These are phyloP conservation scores for Blastobotrys proliferans DNA, from an alignment of 1,139 yeast species.

Conservation along the genomic window DNA sequence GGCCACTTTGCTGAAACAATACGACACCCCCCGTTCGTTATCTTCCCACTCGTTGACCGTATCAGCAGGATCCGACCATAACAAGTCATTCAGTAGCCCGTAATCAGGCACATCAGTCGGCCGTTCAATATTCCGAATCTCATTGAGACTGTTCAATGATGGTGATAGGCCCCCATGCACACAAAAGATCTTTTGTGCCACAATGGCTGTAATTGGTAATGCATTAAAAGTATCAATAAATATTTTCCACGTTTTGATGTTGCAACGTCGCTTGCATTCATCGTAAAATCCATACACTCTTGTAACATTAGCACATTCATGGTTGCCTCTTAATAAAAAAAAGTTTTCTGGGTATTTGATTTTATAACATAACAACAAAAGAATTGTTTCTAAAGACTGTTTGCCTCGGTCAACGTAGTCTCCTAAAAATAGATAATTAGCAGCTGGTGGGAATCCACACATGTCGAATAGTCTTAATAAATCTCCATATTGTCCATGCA, in stretches of 20 bases:
- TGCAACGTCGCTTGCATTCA: conserved; percentile 92
- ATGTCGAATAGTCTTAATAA: conserved; percentile 84
- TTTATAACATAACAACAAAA: conserved; percentile 80
- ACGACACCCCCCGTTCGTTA: conserved; percentile 96
- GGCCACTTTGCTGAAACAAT: conserved; percentile 89
- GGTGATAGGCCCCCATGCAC: conserved; percentile 98
- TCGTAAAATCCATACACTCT: conserved; percentile 95
- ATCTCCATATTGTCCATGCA: conserved; percentile 95
- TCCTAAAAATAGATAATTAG: conserved; percentile 87
- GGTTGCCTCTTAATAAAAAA: conserved; percentile 88
- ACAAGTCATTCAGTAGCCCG: conserved; percentile 82
- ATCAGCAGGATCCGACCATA: conserved; percentile 98
- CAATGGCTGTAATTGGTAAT: conserved; percentile 90
- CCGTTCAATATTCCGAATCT: conserved; percentile 82
- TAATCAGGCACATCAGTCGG: conserved; percentile 98
- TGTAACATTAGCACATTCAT: conserved; percentile 95
- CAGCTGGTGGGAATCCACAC: conserved; percentile 97
- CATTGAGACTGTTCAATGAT: conserved; percentile 84
- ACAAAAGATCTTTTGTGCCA: conserved; percentile 93
- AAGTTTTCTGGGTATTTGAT: conserved; percentile 96
- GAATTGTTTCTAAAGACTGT: conserved; percentile 86
- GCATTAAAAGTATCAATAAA: conserved; percentile 94
- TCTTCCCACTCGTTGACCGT: conserved; percentile 97
- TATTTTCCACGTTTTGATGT: conserved; percentile 88
- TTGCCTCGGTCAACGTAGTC: conserved; percentile 98